These are phyloP conservation scores for Solidago caesia DNA, from an alignment of 129 eudicot genomes.

Conservation along the genomic window DNA sequence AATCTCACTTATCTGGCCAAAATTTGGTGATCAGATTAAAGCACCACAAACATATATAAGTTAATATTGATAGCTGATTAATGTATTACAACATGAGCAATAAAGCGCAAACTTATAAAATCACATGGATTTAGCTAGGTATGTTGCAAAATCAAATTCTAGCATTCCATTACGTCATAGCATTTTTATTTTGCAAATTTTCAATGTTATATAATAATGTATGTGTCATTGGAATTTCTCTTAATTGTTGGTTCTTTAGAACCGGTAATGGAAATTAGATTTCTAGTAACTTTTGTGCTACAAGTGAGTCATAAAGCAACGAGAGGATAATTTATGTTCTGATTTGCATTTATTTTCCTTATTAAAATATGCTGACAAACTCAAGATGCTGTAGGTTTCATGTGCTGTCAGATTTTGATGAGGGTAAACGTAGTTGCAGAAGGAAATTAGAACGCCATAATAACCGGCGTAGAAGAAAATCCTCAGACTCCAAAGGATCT, in stretches of 20 bases:
- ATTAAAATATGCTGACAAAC: constrained; percentile 14
- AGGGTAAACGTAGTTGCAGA: constrained; percentile 98
- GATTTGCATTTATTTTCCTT: background rate
- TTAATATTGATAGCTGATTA: background rate
- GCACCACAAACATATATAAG: background rate
- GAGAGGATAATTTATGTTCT: background rate
- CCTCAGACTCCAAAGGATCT: constrained; percentile 51
- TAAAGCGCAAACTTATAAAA: background rate
- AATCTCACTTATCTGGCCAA: background rate
- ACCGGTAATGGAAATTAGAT: background rate
- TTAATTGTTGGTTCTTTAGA: background rate
- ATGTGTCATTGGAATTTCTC: background rate
- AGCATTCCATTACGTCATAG: background rate
- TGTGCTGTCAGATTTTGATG: constrained; percentile 86
- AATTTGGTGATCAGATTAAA: background rate
- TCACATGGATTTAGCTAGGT: background rate
- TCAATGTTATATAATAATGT: background rate
- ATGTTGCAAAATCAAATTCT: background rate
- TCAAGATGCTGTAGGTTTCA: constrained; percentile 67
- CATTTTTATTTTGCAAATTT: background rate
- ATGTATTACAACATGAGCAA: background rate
- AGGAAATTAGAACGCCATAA: constrained; percentile 93
- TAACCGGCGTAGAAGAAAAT: constrained; percentile 81
- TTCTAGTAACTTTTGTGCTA: background rate
- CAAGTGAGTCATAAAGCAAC: background rate